phyloP scores from a whole-genome alignment of 345 rosid genomes.

The Abelmoschus esculentus region DNA sequence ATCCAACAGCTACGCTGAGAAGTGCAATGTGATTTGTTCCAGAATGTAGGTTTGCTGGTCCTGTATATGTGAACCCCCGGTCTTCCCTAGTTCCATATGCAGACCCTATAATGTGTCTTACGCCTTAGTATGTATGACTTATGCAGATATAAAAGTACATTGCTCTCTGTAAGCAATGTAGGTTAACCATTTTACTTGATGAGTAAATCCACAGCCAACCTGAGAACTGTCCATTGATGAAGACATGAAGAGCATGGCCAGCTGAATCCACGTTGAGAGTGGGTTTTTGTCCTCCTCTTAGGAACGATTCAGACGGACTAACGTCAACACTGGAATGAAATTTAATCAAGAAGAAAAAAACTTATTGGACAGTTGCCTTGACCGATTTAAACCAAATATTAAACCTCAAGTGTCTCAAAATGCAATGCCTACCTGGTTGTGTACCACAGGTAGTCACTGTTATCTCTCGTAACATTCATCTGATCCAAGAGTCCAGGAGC shows the following conservation, averaged over 20 bases:
- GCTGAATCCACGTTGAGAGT: slow-evolving; percentile 62
- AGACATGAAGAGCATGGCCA: slow-evolving; percentile 91
- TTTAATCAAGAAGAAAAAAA: neutral
- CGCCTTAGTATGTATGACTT: slow-evolving; percentile 4
- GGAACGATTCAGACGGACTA: slow-evolving; percentile 64
- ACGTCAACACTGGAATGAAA: slow-evolving; percentile 50
- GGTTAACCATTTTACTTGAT: neutral
- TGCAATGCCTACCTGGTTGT: slow-evolving; percentile 51
- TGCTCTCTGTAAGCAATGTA: neutral
- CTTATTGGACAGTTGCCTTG: neutral
- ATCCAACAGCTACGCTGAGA: slow-evolving; percentile 76
- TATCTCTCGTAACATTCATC: slow-evolving; percentile 78
- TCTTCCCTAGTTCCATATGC: slow-evolving; percentile 75
- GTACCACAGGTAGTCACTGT: slow-evolving; percentile 93
- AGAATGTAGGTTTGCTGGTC: slow-evolving; percentile 51
- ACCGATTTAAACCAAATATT: neutral
- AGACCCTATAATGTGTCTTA: slow-evolving; percentile 46
- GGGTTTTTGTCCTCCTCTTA: slow-evolving; percentile 56
- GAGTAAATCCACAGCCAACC: slow-evolving; percentile 30
- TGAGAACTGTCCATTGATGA: slow-evolving; percentile 66
- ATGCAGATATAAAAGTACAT: neutral
- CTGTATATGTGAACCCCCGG: slow-evolving; percentile 44
- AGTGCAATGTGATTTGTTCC: slow-evolving; percentile 71
- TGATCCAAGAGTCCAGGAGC: slow-evolving; percentile 77
- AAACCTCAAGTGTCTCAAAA: neutral